phyloP scores from a whole-genome alignment of 495 filamentous ascomycete species.

The Penicillium robsamsonii region DNA sequence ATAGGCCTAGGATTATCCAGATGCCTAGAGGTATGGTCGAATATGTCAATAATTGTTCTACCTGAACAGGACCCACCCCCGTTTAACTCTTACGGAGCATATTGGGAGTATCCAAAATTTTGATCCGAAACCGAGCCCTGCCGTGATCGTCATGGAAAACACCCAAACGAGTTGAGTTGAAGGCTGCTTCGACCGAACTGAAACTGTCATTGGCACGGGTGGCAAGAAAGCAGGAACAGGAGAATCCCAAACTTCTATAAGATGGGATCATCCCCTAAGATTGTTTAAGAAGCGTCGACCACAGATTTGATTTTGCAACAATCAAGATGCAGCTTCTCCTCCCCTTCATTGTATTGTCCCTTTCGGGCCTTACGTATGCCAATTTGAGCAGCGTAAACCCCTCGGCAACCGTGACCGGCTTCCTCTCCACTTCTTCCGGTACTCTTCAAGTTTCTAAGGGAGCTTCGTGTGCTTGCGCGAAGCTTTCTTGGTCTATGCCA shows the following conservation, averaged over 20 bases:
- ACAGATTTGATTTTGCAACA: background rate
- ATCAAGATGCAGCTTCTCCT: background rate
- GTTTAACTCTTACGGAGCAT: background rate
- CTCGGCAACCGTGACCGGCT: slow-evolving; percentile 1
- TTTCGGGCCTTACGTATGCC: slow-evolving; percentile 9
- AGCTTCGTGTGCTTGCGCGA: slow-evolving; percentile 24
- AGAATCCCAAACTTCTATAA: background rate
- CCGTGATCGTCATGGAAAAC: background rate
- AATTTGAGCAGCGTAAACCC: background rate
- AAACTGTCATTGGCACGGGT: background rate
- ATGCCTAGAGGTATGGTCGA: background rate
- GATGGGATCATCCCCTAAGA: background rate
- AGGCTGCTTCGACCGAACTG: background rate
- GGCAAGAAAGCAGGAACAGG: background rate
- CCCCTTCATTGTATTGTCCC: slow-evolving; percentile 45
- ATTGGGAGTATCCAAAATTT: background rate
- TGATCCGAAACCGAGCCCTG: background rate
- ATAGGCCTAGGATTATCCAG: background rate
- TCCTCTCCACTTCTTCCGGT: slow-evolving; percentile 1
- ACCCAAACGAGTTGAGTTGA: background rate
- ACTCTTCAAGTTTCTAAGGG: slow-evolving; percentile 10
- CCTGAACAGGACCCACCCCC: background rate
- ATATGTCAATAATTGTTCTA: background rate
- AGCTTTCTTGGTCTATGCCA: slow-evolving; percentile 15
- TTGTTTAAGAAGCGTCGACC: background rate